Base-by-base conservation (phyloP, 140 eudicot species). In the Bidens hawaiensis region DNA sequence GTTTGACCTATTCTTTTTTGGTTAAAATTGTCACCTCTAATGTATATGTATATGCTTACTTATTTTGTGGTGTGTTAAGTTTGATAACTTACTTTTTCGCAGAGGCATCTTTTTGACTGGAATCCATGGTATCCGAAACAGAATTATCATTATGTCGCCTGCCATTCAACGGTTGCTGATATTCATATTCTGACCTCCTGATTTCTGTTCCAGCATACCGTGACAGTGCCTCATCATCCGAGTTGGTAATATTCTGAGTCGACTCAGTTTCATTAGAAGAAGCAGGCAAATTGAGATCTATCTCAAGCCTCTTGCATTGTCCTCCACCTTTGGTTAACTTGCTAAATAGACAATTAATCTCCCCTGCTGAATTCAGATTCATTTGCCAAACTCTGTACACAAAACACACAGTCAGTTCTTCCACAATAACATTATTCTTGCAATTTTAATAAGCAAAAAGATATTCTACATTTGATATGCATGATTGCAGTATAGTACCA, bases 241-340 rank as follows among this genome's bases (percentile, higher is more conserved):
- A 74, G 30, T 66, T 65, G 14, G 28, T 65, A 18, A 66, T 16
- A 43, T 65, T 48, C 26, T 36, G 62, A 38, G 69, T 70, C n/a
- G 23, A 70, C 25, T 74, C 78, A 0, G 74, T 74, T 74, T 74
- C 78, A 11, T 58, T 59, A 48, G 78, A 74, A 47, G 74, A 65
- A 48, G 78, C 78, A 30, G 78, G 78, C 50, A 74, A 65, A 74
- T 74, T 74, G 0, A 74, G 78, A 74, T 74, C 78, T 66, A 74
- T 74, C 18, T 43, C 64, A 30, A 74, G 73, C 78, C 40, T 74
- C 53, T 59, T 74, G 40, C 60, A 54, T 26, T 59, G 64, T 1
- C 60, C 46, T 0, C 63, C 27, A 47, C 68, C 68, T 25, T 65
- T 66, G 12, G 16, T 58, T 74, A 66, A 36, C 68, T 74, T 74